phyloP scores from a whole-genome alignment of 1,284 basidiomycete species.

The Leccinum fallax region DNA sequence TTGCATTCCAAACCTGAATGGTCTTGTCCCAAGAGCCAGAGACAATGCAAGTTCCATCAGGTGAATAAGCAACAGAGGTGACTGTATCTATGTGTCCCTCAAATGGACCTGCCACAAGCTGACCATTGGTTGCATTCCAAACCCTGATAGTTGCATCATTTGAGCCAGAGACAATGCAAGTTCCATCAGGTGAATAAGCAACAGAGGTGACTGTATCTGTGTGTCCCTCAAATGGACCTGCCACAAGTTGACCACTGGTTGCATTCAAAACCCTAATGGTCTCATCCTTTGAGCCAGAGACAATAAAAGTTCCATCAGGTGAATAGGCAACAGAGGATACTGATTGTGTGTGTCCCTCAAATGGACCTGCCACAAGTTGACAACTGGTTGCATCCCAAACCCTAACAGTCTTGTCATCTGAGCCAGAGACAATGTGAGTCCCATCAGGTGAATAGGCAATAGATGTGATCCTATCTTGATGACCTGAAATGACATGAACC shows the following conservation, averaged over 20 bases:
- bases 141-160: not conserved
- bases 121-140: not conserved
- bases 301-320: not conserved
- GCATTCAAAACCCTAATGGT: not conserved
- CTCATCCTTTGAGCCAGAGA: not conserved
- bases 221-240: not conserved
- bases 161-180: not conserved
- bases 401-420: not conserved
- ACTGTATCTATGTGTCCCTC: not conserved
- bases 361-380: not conserved
- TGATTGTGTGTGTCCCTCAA: not conserved
- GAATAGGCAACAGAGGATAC: not conserved
- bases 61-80: not conserved
- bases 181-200: not conserved
- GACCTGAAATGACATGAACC: not conserved
- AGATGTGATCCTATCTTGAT: not conserved
- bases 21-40: not conserved
- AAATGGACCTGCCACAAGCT: not conserved
- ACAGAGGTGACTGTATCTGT: not conserved
- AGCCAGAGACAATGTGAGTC: not conserved
- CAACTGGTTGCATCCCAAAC: not conserved
- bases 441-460: not conserved
- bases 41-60: not conserved
- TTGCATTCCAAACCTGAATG: not conserved
- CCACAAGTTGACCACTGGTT: not conserved